Evolutionary conservation across 2,329 filamentous ascomycete species (phyloP).

Genomic region (Colletotrichum aenigma): DNA sequence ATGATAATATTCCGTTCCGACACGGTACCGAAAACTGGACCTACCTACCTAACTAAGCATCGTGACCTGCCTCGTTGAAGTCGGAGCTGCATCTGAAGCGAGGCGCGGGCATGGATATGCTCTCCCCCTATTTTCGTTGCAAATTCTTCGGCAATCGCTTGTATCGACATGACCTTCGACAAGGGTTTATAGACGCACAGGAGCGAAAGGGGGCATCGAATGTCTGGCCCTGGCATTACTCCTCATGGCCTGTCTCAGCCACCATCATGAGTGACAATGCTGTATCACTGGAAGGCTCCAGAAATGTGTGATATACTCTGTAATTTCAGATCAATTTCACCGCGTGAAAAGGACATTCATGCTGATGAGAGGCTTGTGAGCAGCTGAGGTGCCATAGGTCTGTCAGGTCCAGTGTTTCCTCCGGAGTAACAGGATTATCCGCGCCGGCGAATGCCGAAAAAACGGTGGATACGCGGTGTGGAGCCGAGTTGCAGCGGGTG

Average conservation of each 20-base stretch:
- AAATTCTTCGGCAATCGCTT: neutral
- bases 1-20: no score
- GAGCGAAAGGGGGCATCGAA: neutral
- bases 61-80: neutral
- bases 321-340: no score
- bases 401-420: neutral
- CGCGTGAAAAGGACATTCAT: neutral
- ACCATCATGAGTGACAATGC: neutral
- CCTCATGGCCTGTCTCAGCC: neutral
- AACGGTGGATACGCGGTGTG: neutral
- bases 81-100: neutral
- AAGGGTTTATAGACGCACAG: neutral
- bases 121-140: neutral
- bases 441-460: conserved; percentile 6
- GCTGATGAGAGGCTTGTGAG: no score
- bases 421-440: neutral
- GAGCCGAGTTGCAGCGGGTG: neutral
- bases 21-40: no score
- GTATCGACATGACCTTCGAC: neutral
- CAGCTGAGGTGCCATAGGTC: no score
- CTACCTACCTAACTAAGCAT: no score
- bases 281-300: neutral
- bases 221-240: neutral
- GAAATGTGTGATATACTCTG: no score
- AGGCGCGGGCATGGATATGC: neutral